phyloP scores from a whole-genome alignment of 2,329 filamentous ascomycete genomes.

The Colletotrichum gloeosporioides region DNA sequence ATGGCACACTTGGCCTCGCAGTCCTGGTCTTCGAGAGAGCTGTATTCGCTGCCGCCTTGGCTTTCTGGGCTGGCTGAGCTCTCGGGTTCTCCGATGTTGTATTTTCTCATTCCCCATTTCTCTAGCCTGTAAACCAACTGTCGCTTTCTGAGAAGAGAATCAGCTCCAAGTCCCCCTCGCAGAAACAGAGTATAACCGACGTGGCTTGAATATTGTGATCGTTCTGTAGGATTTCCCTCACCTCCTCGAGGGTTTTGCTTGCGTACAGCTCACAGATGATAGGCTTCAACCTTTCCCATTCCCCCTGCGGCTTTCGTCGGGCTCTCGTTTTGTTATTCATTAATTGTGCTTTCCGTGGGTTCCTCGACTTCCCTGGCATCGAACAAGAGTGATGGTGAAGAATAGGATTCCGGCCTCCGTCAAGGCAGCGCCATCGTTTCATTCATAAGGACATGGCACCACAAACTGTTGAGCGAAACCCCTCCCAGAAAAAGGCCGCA shows the following conservation, averaged over 20 bases:
- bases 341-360: neutral
- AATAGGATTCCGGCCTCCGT: too few species aligned
- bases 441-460: too few species aligned
- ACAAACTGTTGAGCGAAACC: neutral
- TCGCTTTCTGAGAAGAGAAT: slow-evolving; percentile 27
- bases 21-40: neutral
- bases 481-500: neutral
- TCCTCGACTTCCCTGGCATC: neutral
- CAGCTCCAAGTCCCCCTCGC: neutral
- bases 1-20: neutral
- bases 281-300: neutral
- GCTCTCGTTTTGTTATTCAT: neutral
- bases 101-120: slow-evolving; percentile 31
- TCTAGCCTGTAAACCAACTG: slow-evolving; percentile 35
- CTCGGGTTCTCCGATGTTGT: slow-evolving; percentile 18
- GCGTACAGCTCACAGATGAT: neutral
- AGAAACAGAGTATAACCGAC: neutral
- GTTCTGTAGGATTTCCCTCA: neutral
- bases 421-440: too few species aligned
- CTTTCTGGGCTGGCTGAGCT: neutral
- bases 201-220: neutral
- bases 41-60: neutral
- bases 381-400: neutral
- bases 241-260: neutral
- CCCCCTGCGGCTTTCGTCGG: neutral